Base-by-base conservation (phyloP, 2,329 filamentous ascomycete genomes). In the Thielaviopsis punctulata region DNA sequence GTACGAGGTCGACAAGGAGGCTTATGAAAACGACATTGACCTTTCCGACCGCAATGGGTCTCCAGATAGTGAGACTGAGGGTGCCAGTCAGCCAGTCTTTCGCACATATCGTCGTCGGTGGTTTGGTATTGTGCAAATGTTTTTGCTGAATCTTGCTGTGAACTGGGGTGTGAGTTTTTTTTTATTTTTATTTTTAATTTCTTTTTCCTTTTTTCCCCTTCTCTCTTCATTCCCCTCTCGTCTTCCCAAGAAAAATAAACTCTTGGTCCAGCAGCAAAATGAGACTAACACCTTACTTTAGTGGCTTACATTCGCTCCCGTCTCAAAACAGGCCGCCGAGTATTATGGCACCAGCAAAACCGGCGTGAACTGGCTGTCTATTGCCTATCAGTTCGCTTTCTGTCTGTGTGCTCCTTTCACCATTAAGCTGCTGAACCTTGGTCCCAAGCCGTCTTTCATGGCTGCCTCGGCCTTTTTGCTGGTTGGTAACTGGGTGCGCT, bases 261-360 rank as follows among this genome's bases (percentile, higher is more conserved):
- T 27, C 6, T 27, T 10, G 15, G 27, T 10, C 27, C 9, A 13
- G 9, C 9, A 5, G 4, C 21, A 12, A 2, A 3, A 2, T 12
- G 7, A 25, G 33, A 25, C 49, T 52, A 24, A 55, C 48, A 52
- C 51, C 9, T 33, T 49, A 18, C 49, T 55, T 22, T 58, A 88
- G 86, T 96, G 90, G 90, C 77, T 96, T 59, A 92, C 88, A 6
- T 95, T 88, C 65, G 84, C 89, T 1, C 84, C 90, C 41, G 81
- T 95, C 27, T 86, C 86, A 1, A 76, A 76, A 30, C 78, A 82
- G 21, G 76, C 86, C 1, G 79, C 88, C 0, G 59, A 72, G 22
- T 95, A 88, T 69, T 96, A 93, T 63, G 59, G 69, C 49, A 85
- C 89, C 12, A 75, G 73, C 30, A 80, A 89, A 61, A 80, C 77